Conservation (phyloP, 306 rosid genomes). For the Lathyrus aphaca region DNA sequence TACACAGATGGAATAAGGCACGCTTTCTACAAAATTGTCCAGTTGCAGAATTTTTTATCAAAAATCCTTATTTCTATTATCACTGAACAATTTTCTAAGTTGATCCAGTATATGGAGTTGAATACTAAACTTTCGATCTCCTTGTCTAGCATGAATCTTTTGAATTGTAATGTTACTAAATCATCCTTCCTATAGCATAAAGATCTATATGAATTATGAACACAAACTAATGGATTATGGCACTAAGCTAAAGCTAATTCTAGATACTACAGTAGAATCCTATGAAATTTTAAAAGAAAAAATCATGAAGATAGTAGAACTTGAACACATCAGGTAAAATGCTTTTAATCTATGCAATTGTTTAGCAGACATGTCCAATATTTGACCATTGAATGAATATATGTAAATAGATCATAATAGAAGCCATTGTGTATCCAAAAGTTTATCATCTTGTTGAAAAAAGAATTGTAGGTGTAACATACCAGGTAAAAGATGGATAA, state of each 20-base stretch:
- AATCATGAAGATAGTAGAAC: conserved; percentile 9
- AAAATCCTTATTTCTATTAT: not conserved
- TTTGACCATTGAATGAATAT: not conserved
- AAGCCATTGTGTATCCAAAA: conserved; percentile 6
- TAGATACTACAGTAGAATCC: conserved; percentile 9
- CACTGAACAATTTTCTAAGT: not conserved
- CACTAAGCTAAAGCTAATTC: not conserved
- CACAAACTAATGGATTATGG: not conserved
- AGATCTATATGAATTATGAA: not conserved
- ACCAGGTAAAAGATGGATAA: conserved; percentile 95
- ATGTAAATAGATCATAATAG: not conserved
- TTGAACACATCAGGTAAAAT: conserved; percentile 11
- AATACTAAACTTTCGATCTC: not conserved
- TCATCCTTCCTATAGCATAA: not conserved
- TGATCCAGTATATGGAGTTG: not conserved
- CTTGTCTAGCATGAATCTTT: conserved; percentile 33
- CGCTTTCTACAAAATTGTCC: conserved; percentile 1
- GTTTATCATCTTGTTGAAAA: not conserved
- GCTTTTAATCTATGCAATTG: not conserved
- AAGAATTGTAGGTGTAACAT: conserved; percentile 38
- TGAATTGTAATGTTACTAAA: conserved; percentile 2
- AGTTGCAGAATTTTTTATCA: not conserved
- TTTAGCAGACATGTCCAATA: not conserved
- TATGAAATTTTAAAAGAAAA: not conserved
- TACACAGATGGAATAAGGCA: not conserved